Conservation (phyloP, 495 filamentous ascomycete genomes). For the Lasiosphaeria miniovina region DNA sequence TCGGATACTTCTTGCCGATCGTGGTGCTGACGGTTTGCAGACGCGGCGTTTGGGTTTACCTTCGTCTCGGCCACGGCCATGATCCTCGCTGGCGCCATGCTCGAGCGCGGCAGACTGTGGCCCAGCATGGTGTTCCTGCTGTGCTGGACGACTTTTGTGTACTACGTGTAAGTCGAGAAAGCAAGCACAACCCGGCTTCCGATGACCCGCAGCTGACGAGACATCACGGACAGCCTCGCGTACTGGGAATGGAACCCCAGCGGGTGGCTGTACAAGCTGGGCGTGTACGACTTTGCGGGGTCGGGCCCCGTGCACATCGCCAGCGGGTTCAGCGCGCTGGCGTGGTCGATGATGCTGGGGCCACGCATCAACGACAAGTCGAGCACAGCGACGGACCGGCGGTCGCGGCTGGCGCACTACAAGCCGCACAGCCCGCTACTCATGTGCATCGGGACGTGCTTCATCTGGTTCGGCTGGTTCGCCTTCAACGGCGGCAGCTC, state of each 20-base stretch:
- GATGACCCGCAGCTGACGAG: not conserved
- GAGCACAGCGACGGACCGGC: slow-evolving; percentile 43
- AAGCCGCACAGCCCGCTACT: slow-evolving; percentile 93
- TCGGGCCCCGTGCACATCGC: slow-evolving; percentile 86
- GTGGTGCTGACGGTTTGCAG: not conserved
- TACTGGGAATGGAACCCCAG: slow-evolving; percentile 89
- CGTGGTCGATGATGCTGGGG: slow-evolving; percentile 81
- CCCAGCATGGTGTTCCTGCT: slow-evolving; percentile 87
- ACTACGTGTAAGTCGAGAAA: slow-evolving; percentile 33
- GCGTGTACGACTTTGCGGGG: slow-evolving; percentile 81
- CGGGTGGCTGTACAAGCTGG: slow-evolving; percentile 73
- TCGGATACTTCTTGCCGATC: no score
- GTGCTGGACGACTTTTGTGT: slow-evolving; percentile 82
- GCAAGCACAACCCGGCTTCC: not conserved
- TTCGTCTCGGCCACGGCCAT: slow-evolving; percentile 24
- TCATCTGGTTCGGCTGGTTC: slow-evolving; percentile 98
- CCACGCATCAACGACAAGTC: slow-evolving; percentile 13
- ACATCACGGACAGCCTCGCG: slow-evolving; percentile 51
- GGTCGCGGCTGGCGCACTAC: slow-evolving; percentile 66
- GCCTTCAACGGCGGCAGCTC: slow-evolving; percentile 93
- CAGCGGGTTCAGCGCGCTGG: slow-evolving; percentile 73
- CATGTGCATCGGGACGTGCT: slow-evolving; percentile 85
- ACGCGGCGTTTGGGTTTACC: slow-evolving; percentile 14
- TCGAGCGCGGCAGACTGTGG: slow-evolving; percentile 75
- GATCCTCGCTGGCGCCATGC: slow-evolving; percentile 26